These are phyloP conservation scores for Cryptococcus jaspeensis DNA, from an alignment of 1,284 basidiomycete species.

Conservation along the genomic window DNA sequence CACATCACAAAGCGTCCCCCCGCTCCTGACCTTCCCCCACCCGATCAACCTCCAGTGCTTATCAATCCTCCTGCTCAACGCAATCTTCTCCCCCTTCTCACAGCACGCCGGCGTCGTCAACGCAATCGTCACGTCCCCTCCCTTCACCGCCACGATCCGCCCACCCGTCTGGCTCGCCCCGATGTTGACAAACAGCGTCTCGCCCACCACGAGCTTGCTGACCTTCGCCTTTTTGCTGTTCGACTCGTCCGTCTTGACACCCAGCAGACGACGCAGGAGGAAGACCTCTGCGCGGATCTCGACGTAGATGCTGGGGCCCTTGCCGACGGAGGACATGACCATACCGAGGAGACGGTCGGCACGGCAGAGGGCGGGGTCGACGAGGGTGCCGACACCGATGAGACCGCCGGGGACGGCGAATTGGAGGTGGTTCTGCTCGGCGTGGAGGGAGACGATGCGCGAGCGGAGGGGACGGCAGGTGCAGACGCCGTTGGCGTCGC, in stretches of 20 bases:
- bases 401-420: conserved; percentile 97
- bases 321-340: conserved; percentile 89
- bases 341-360: conserved; percentile 96
- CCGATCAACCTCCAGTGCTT: conserved; percentile 84
- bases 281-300: conserved; percentile 66
- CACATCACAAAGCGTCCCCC: conserved; percentile 47
- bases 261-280: conserved; percentile 89
- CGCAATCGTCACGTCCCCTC: conserved; percentile 87
- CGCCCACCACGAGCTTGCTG: conserved; percentile 86
- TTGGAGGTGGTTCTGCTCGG: conserved; percentile 89
- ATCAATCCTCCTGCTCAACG: conserved; percentile 85
- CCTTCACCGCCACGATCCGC: conserved; percentile 85
- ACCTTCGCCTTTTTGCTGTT: conserved; percentile 81
- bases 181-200: conserved; percentile 91
- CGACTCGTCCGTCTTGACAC: conserved; percentile 97
- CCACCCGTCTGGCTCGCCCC: conserved; percentile 93
- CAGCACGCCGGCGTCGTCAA: conserved; percentile 89
- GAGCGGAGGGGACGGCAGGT: conserved; percentile 92
- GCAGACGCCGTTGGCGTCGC: conserved; percentile 86
- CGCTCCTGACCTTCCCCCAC: conserved; percentile 46
- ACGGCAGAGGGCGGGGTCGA: conserved; percentile 94
- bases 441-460: conserved; percentile 84
- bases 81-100: conserved; percentile 93
- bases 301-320: conserved; percentile 89
- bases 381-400: conserved; percentile 96